A percentile compares a stretch with the other conserved stretches of the same genome.
phyloP scores from a whole-genome alignment of 1,284 basidiomycete genomes.

The Ceraceosorus bombacis region DNA sequence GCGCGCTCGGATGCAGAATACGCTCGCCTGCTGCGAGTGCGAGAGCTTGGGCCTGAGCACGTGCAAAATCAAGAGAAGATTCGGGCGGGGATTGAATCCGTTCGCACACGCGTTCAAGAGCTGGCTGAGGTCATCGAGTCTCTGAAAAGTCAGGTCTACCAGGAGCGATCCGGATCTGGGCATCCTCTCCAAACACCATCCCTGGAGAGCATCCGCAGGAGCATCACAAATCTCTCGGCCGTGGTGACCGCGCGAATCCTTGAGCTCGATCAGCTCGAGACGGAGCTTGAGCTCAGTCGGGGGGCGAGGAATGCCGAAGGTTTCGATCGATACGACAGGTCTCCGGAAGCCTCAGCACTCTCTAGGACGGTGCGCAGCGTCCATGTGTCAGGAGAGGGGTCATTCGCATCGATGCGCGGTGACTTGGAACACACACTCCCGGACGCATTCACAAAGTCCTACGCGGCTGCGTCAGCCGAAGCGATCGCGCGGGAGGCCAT shows the following conservation, averaged over 20 bases:
- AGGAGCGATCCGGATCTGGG: not conserved
- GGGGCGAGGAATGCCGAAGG: not conserved
- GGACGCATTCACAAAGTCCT: not conserved
- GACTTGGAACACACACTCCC: not conserved
- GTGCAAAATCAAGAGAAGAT: conserved; percentile 71
- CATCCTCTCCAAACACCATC: conserved; percentile 60
- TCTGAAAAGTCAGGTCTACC: not conserved
- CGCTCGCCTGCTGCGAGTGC: conserved; percentile 66
- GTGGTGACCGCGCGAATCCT: conserved; percentile 57
- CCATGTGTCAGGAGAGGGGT: not conserved
- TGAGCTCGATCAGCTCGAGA: conserved; percentile 57
- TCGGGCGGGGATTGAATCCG: conserved; percentile 62
- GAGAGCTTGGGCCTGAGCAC: conserved; percentile 79
- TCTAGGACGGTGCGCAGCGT: too few relatives aligned
- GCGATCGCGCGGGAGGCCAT: not conserved
- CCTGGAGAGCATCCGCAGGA: conserved; percentile 71
- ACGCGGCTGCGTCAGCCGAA: not conserved
- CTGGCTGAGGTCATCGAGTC: conserved; percentile 63
- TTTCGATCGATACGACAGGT: too few relatives aligned
- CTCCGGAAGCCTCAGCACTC: not conserved
- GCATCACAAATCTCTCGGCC: conserved; percentile 69
- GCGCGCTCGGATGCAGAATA: conserved; percentile 70
- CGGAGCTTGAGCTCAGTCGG: conserved; percentile 52
- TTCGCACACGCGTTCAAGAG: conserved; percentile 65
- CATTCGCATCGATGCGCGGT: not conserved